Conservation (phyloP, 2,329 filamentous ascomycete species). For the Fusarium anguioides region DNA sequence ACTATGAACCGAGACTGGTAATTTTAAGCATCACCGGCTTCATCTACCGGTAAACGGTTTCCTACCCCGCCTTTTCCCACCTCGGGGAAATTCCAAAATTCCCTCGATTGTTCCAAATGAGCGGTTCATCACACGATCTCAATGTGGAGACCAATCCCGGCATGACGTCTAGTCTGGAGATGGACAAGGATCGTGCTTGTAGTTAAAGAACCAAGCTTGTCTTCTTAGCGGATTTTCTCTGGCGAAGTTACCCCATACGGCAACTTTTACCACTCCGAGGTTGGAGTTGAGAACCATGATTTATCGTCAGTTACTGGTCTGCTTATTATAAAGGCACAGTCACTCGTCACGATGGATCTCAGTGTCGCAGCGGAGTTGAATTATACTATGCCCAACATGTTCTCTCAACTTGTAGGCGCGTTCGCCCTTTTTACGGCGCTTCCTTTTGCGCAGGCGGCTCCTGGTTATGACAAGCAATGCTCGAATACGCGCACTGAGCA, state of each 20-base stretch:
- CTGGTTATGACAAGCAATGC: not conserved
- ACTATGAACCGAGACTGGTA: not conserved
- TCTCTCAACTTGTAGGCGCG: constrained; percentile 9
- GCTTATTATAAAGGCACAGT: not conserved
- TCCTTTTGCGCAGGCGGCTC: not conserved
- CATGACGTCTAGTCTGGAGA: constrained; percentile 8
- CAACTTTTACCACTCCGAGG: not conserved
- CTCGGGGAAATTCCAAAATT: not conserved
- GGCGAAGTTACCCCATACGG: not conserved
- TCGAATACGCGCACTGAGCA: not conserved
- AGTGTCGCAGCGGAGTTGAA: not conserved
- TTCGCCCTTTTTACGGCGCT: constrained; percentile 8
- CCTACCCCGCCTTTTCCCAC: constrained; percentile 1
- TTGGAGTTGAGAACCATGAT: not conserved
- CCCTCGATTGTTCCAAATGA: not conserved
- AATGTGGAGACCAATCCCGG: not conserved
- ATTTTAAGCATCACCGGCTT: not conserved
- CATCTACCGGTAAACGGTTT: not conserved
- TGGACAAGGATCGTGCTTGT: not conserved
- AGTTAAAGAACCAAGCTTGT: not conserved
- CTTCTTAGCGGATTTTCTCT: not conserved
- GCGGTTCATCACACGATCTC: not conserved
- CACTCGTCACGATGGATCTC: not conserved
- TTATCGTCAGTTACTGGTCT: not conserved
- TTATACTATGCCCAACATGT: not conserved